Conservation (phyloP, 176 grass and related monocot genomes). For the Areca catechu region DNA sequence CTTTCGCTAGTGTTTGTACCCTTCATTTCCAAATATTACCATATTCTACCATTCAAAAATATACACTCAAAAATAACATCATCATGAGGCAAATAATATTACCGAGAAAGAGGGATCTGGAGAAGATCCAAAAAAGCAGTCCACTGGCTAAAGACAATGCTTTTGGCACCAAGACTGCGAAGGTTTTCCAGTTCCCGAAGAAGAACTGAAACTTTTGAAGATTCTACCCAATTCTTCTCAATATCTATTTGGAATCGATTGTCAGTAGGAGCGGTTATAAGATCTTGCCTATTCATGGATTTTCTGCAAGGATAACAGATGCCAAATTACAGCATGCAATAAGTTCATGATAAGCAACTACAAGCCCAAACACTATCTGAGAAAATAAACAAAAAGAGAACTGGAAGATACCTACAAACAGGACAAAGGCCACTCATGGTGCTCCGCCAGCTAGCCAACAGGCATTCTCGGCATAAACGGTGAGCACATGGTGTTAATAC, state of each 20-base stretch:
- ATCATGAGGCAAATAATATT: constrained; percentile 18
- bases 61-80: background rate
- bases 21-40: too few relatives aligned
- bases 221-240: constrained; percentile 85
- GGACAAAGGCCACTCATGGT: constrained; percentile 63
- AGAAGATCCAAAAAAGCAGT: constrained; percentile 97
- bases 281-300: constrained; percentile 60
- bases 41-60: too few relatives aligned
- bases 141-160: constrained; percentile 98
- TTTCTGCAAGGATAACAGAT: constrained; percentile 31
- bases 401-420: constrained; percentile 61
- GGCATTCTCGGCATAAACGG: constrained; percentile 81
- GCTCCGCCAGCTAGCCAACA: constrained; percentile 82
- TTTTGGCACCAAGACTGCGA: constrained; percentile 55
- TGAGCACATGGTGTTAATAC: constrained; percentile 89
- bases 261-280: constrained; percentile 82
- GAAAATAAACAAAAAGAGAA: constrained; percentile 13
- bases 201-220: constrained; percentile 90
- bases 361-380: constrained; percentile 2
- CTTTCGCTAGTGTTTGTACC: too few relatives aligned
- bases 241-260: constrained; percentile 79
- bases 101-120: constrained; percentile 90
- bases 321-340: background rate
- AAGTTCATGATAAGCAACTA: background rate
- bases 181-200: constrained; percentile 59